Evolutionary conservation across 768 basidiomycete genomes (phyloP), one percentile per base, ranked within the genome.

Genomic region (Ramaria sp.): DNA sequence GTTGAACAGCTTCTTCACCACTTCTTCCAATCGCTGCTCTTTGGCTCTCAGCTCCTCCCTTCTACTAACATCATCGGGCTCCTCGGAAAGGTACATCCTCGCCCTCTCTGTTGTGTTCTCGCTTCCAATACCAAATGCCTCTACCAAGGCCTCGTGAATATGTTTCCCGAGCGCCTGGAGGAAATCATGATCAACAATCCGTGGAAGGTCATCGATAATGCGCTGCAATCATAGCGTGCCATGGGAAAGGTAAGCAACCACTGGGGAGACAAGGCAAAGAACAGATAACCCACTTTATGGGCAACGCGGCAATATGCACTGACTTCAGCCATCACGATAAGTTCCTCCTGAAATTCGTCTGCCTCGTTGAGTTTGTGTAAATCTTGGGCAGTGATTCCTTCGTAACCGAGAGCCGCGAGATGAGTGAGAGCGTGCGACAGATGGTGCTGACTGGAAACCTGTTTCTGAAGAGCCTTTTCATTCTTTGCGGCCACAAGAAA

Each of bases 141-240:
- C 27, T n/a, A 24, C 27, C 20, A 48, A n/a, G 27, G 28, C 47
- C 28, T 25, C 28, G 13, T 5, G 47, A 5, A 48, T 48, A 27
- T 30, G 16, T 5, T 30, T 48, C 27, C 15, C 47, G n/a, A 48
- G 15, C 13, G 9, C 24, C 10, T 6, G 22, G 5, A 48, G 28
- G 28, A 48, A 48, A n/a, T 48, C 47, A n/a, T 48, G 47, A 24
- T 48, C 47, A 27, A 48, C 28, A 24, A 48, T 48, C 9, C 47
- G 22, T 3, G 47, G 47, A 5, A 48, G 20, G 15, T 48, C 47
- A 15, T 48, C 47, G 1, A 48, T 48, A 27, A 30, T 27, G n/a
- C 47, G 47, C 47, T 48, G 42, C n/a, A 24, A 24, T 24, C 28
- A 48, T 48, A n/a, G 20, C 27, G 20, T 6, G 5, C 27, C 27